Conservation (phyloP, 441 rosid species). For the Viola pubescens region DNA sequence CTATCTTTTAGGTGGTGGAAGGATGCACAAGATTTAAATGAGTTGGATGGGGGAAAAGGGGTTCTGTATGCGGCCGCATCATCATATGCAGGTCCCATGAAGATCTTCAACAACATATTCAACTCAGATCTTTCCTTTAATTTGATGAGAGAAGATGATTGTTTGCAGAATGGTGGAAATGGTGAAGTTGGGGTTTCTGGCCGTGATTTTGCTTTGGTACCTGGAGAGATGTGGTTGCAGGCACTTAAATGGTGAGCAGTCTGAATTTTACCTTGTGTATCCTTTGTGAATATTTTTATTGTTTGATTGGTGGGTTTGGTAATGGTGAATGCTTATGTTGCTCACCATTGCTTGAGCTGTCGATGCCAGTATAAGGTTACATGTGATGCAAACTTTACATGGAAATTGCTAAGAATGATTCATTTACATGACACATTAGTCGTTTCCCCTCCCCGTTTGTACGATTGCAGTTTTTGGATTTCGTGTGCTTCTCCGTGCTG, state of each 20-base stretch:
- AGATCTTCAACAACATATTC: slow-evolving; percentile 85
- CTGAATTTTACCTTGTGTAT: slow-evolving; percentile 5
- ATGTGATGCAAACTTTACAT: too few relatives aligned
- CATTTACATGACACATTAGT: not conserved
- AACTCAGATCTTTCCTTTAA: slow-evolving; percentile 72
- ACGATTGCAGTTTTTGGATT: too few relatives aligned
- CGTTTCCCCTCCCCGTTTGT: not conserved
- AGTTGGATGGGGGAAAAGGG: slow-evolving; percentile 55
- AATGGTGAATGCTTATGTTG: too few relatives aligned
- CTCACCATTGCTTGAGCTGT: too few relatives aligned
- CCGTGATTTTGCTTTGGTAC: slow-evolving; percentile 87
- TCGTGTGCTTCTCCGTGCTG: too few relatives aligned
- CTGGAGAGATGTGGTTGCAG: slow-evolving; percentile 93
- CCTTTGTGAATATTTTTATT: not conserved
- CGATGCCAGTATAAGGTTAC: too few relatives aligned
- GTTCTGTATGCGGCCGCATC: slow-evolving; percentile 64
- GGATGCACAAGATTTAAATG: slow-evolving; percentile 37
- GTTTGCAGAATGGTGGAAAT: slow-evolving; percentile 40
- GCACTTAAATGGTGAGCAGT: slow-evolving; percentile 79
- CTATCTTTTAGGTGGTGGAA: slow-evolving; percentile 81
- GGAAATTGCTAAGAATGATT: not conserved
- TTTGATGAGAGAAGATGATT: slow-evolving; percentile 65
- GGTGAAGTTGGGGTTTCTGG: slow-evolving; percentile 81
- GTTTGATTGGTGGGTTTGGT: not conserved
- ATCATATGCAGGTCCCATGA: slow-evolving; percentile 81